phyloP scores from a whole-genome alignment of 768 basidiomycete genomes.

The Pisolithus marmoratus region DNA sequence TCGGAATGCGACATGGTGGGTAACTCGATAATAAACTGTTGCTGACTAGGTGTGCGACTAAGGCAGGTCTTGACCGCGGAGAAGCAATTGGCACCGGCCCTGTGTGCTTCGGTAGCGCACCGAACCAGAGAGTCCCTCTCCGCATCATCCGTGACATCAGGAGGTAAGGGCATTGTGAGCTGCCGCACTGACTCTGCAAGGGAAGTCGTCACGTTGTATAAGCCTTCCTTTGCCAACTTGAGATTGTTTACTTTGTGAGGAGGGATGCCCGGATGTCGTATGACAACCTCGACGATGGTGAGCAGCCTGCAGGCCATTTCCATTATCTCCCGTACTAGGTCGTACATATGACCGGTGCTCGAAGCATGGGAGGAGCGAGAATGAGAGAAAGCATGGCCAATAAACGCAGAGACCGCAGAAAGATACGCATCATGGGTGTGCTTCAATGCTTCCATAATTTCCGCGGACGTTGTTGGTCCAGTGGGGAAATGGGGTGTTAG shows the following conservation, averaged over 20 bases:
- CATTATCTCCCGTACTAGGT: constrained; percentile 90
- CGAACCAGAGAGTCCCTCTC: constrained; percentile 74
- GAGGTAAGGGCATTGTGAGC: constrained; percentile 50
- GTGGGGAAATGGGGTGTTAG: constrained; percentile 56
- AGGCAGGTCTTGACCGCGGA: constrained; percentile 80
- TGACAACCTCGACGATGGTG: constrained; percentile 85
- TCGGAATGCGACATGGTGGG: constrained; percentile 45
- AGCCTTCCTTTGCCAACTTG: constrained; percentile 64
- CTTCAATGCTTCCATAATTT: constrained; percentile 74
- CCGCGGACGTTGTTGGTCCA: constrained; percentile 62
- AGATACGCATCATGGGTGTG: constrained; percentile 84
- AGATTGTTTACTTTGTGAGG: constrained; percentile 59
- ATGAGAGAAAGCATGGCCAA: constrained; percentile 94
- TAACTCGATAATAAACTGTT: constrained; percentile 60
- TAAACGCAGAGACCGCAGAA: constrained; percentile 94
- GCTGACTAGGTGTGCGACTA: constrained; percentile 54
- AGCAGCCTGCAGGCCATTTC: constrained; percentile 90
- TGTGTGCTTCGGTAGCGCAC: constrained; percentile 83
- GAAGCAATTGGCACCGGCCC: constrained; percentile 85
- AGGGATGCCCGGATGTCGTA: constrained; percentile 67
- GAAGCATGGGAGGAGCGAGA: constrained; percentile 86
- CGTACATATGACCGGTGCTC: constrained; percentile 89
- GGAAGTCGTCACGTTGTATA: constrained; percentile 81
- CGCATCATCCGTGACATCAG: constrained; percentile 64
- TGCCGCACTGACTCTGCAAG: constrained; percentile 84